Evolutionary conservation across 1,139 yeast genomes (phyloP), one percentile per base, ranked within the genome.

Genomic region (Geotrichum restrictum): DNA sequence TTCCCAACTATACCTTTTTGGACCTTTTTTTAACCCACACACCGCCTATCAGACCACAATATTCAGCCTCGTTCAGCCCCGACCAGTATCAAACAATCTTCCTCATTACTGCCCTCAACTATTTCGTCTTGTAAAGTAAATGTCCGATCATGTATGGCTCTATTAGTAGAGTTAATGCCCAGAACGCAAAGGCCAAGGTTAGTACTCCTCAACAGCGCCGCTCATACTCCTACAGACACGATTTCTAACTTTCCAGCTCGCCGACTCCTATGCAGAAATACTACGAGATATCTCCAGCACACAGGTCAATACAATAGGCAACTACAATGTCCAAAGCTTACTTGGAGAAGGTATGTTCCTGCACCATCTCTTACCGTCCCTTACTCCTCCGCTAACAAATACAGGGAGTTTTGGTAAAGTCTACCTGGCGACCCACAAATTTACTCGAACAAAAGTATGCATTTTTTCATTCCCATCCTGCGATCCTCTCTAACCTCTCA

Each of bases 371-470:
- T 32, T 33, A 33, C 31, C 27, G 8, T 19, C 7, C 18, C 8
- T 24, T 24, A 5, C 8, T 24, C 29, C 29, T 24, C n/a, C n/a
- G 29, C 29, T 24, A 24, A 24, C 29, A 24, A 24, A 24, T 24
- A 24, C 48, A 57, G 69, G 96, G 1, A 81, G 95, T 11, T 93
- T 89, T 74, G 97, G 98, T 6, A 87, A 86, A 63, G 96, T 89
- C 1, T 93, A 85, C 64, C 72, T 91, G 42, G 98, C 96, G 1
- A 74, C 74, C 32, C 98, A 93, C 65, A 77, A 78, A 45, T 74
- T 88, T 47, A 77, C 95, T 10, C 81, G 82, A 55, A 75, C 82
- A 21, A 83, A 83, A 62, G 95, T 88, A 59, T 24, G 36, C 14
- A 13, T 27, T 13, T n/a, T 1, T 24, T 11, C n/a, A 14, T 24